Evolutionary conservation across 139 green algal genomes (phyloP).

Genomic region (Zygnema cylindricum): DNA sequence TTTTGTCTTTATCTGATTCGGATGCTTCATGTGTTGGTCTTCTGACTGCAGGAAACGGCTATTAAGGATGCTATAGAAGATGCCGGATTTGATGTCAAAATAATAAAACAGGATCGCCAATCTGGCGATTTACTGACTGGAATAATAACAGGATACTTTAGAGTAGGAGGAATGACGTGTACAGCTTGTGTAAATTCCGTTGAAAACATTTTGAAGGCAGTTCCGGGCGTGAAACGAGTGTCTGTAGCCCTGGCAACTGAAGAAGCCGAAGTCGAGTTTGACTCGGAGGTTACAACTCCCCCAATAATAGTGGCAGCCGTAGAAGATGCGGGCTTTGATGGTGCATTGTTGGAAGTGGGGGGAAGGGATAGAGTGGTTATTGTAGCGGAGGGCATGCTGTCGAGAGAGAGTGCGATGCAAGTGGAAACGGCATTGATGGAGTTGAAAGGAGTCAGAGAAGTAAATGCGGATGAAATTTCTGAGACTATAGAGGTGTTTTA

Average conservation of each 20-base stretch:
- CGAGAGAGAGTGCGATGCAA: not conserved
- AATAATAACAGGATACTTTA: not conserved
- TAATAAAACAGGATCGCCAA: not conserved
- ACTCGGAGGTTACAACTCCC: conserved; percentile 1
- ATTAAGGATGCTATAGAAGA: conserved; percentile 34
- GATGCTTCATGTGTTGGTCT: too few species aligned
- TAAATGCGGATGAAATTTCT: not conserved
- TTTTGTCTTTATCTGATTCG: too few species aligned
- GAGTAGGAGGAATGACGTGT: conserved; percentile 83
- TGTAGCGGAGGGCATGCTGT: conserved; percentile 49
- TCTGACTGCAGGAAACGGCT: not conserved
- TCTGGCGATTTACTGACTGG: not conserved
- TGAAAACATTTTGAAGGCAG: conserved; percentile 70
- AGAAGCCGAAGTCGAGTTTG: conserved; percentile 71
- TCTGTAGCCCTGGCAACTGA: conserved; percentile 71
- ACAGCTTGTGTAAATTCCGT: conserved; percentile 76
- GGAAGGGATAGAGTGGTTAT: conserved; percentile 42
- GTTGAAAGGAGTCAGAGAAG: conserved; percentile 54
- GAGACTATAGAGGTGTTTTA: conserved; percentile 66
- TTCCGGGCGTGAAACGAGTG: conserved; percentile 70
- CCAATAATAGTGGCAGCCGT: conserved; percentile 67
- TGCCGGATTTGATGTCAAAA: conserved; percentile 22
- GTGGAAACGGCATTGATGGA: conserved; percentile 48
- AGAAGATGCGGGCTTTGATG: conserved; percentile 69
- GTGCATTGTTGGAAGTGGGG: conserved; percentile 30